These are phyloP conservation scores for Debaryomycetaceae sp. DNA, from an alignment of 1,139 yeast species.

Conservation along the genomic window DNA sequence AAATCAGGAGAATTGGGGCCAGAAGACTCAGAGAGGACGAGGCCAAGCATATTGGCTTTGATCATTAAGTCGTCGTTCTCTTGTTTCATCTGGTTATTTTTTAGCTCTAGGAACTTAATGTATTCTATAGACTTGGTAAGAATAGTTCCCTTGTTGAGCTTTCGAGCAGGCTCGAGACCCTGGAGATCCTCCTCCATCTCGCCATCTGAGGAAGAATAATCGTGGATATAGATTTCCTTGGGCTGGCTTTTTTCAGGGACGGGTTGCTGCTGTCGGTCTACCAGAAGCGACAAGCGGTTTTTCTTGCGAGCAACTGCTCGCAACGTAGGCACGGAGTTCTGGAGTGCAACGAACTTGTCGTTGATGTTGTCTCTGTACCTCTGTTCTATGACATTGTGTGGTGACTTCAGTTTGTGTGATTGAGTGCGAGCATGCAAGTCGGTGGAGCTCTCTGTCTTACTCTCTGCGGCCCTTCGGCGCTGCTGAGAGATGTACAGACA, in stretches of 20 bases:
- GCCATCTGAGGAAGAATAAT: slow-evolving; percentile 1
- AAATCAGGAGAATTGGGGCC: background rate
- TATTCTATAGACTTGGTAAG: slow-evolving; percentile 44
- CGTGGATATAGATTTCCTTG: slow-evolving; percentile 9
- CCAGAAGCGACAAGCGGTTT: slow-evolving; percentile 1
- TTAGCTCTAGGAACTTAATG: slow-evolving; percentile 40
- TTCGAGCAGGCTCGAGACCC: slow-evolving; percentile 45
- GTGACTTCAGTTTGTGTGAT: slow-evolving; percentile 19
- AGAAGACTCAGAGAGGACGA: slow-evolving; percentile 4
- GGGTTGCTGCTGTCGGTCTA: background rate
- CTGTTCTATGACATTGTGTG: slow-evolving; percentile 47
- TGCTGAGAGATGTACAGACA: background rate
- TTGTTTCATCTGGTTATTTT: slow-evolving; percentile 32
- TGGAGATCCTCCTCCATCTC: slow-evolving; percentile 28
- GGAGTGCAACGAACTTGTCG: slow-evolving; percentile 41
- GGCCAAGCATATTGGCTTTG: slow-evolving; percentile 26
- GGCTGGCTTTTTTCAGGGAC: background rate
- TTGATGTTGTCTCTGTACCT: slow-evolving; percentile 45
- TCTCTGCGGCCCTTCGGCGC: background rate
- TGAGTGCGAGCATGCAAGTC: background rate
- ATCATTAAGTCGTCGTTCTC: slow-evolving; percentile 32
- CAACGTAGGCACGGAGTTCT: slow-evolving; percentile 41
- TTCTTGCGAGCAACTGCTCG: slow-evolving; percentile 27
- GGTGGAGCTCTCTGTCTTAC: background rate
- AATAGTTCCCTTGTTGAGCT: slow-evolving; percentile 44